A percentile compares a stretch with the other conserved stretches of the same genome.
Evolutionary conservation across 2,329 filamentous ascomycete genomes (phyloP).

Genomic region (Polychaeton citri): DNA sequence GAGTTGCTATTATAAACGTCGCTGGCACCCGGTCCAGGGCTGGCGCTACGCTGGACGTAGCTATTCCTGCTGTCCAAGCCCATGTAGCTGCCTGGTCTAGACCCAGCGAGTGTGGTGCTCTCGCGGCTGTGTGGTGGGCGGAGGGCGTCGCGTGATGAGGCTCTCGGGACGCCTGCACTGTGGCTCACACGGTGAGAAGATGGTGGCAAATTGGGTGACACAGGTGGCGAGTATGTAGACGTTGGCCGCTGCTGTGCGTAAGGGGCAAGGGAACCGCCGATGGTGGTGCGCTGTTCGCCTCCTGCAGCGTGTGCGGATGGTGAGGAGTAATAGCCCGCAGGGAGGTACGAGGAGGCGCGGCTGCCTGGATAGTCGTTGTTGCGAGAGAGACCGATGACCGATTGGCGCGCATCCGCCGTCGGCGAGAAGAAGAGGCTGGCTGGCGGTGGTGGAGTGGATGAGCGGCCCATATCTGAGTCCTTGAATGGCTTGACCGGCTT

Average conservation of each 20-base stretch:
- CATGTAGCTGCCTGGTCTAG: conserved; percentile 4
- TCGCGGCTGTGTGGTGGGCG: conserved; percentile 4
- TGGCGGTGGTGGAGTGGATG: conserved; percentile 39
- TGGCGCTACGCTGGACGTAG: conserved; percentile 7
- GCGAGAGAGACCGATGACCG: conserved; percentile 6
- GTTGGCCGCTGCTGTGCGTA: conserved; percentile 14
- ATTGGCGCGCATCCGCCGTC: conserved; percentile 50
- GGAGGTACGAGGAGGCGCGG: conserved; percentile 69
- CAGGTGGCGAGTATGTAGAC: conserved; percentile 13
- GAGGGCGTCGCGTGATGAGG: conserved; percentile 5
- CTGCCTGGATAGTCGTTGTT: conserved; percentile 24
- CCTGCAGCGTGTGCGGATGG: conserved; percentile 39
- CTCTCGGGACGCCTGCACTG: conserved; percentile 5
- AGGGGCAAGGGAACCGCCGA: conserved; percentile 25
- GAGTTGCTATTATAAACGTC: conserved; percentile 23
- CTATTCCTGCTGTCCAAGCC: conserved; percentile 7
- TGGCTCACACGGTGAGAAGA: conserved; percentile 4
- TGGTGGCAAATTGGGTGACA: conserved; percentile 9
- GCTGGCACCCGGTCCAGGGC: conserved; percentile 5
- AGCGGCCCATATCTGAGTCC: conserved; percentile 14
- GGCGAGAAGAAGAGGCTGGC: conserved; percentile 89
- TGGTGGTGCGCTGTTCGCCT: conserved; percentile 27
- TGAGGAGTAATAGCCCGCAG: conserved; percentile 80
- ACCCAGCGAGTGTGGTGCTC: conserved; percentile 4
- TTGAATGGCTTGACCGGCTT: conserved; percentile 21